Conservation (phyloP, 1,139 yeast species). For the Hyphopichia pseudoburtonii region DNA sequence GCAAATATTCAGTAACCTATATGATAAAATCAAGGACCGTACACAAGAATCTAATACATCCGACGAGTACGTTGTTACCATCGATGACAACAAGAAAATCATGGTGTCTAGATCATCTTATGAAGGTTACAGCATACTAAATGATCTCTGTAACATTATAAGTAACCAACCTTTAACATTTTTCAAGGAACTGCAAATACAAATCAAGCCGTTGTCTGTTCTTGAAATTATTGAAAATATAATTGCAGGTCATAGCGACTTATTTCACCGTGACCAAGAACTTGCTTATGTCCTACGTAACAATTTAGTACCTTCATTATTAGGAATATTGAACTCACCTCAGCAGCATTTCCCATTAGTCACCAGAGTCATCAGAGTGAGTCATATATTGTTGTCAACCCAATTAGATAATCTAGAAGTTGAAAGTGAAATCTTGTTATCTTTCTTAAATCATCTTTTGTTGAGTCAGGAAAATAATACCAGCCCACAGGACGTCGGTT, state of each 20-base stretch:
- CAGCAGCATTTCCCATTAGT: slow-evolving; percentile 63
- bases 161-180: slow-evolving; percentile 57
- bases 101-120: slow-evolving; percentile 53
- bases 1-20: slow-evolving; percentile 74
- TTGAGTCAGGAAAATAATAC: slow-evolving; percentile 22
- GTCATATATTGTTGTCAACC: slow-evolving; percentile 57
- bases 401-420: slow-evolving; percentile 63
- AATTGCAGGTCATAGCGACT: slow-evolving; percentile 49
- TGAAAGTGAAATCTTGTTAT: slow-evolving; percentile 79
- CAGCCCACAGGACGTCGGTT: slow-evolving; percentile 5
- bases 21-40: slow-evolving; percentile 59
- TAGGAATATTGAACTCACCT: slow-evolving; percentile 61
- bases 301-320: slow-evolving; percentile 70
- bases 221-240: slow-evolving; percentile 79
- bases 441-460: slow-evolving; percentile 68
- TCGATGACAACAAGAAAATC: slow-evolving; percentile 45
- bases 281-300: slow-evolving; percentile 64
- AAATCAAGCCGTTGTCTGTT: slow-evolving; percentile 66
- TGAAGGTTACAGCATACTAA: slow-evolving; percentile 69
- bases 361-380: slow-evolving; percentile 72
- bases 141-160: slow-evolving; percentile 68
- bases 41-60: slow-evolving; percentile 8
- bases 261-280: slow-evolving; percentile 63
- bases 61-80: slow-evolving; percentile 27
- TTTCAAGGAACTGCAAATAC: slow-evolving; percentile 39